phyloP scores from a whole-genome alignment of 345 rosid genomes.

The Populus pruinosa region DNA sequence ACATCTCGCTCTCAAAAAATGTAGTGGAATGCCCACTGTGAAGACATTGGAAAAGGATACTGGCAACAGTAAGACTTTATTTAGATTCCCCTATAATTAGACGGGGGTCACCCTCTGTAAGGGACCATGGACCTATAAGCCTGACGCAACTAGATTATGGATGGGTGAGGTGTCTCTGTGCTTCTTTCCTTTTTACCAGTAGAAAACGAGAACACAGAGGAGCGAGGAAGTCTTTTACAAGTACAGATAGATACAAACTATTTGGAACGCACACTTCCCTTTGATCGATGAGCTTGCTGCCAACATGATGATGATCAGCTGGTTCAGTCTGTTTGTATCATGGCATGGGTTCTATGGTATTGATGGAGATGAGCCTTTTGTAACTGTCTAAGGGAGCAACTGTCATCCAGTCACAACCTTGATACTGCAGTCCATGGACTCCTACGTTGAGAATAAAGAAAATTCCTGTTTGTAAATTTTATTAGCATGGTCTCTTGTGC shows the following conservation, averaged over 20 bases:
- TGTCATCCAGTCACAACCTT: not conserved
- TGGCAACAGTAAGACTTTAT: slow-evolving; percentile 4
- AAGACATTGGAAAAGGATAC: not conserved
- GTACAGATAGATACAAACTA: not conserved
- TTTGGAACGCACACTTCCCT: not conserved
- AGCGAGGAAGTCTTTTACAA: not conserved
- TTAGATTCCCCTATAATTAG: slow-evolving; percentile 9
- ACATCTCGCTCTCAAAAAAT: not conserved
- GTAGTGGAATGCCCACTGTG: not conserved
- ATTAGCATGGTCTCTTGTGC: not conserved
- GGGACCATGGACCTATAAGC: slow-evolving; percentile 11
- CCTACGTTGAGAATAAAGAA: not conserved
- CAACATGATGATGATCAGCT: not conserved
- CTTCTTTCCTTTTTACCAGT: not conserved
- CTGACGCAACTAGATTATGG: slow-evolving; percentile 6
- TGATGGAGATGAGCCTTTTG: not conserved
- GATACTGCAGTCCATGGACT: not conserved
- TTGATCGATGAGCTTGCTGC: not conserved
- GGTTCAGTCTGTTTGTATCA: not conserved
- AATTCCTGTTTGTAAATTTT: not conserved
- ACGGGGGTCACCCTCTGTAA: slow-evolving; percentile 7
- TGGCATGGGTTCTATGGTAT: not conserved
- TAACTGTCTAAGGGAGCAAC: not conserved
- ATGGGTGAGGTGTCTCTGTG: not conserved
- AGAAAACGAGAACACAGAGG: not conserved